Conservation (phyloP, 164 flowering plant genomes). For the Piper betle region DNA sequence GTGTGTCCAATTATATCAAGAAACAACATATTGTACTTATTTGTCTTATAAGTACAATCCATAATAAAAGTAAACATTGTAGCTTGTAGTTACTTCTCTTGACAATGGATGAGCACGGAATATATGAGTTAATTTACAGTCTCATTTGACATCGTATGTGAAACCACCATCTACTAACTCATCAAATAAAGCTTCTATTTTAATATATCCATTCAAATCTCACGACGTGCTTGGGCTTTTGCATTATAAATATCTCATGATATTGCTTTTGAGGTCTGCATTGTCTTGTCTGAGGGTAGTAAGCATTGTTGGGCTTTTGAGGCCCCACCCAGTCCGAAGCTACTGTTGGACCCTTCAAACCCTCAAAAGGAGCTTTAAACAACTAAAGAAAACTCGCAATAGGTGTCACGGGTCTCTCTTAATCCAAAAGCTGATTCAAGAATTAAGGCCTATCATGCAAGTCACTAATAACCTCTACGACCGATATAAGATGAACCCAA, state of each 20-base stretch:
- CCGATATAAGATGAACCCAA: too few species aligned
- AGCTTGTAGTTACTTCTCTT: background rate
- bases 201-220: slow-evolving; percentile 14
- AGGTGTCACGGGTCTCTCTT: too few species aligned
- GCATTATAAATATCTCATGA: slow-evolving; percentile 22
- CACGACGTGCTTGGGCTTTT: slow-evolving; percentile 23
- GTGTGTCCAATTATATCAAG: slow-evolving; percentile 6
- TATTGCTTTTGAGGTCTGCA: background rate
- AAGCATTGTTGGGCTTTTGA: too few species aligned
- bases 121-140: slow-evolving; percentile 7
- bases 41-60: slow-evolving; percentile 7
- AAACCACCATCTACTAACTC: slow-evolving; percentile 8
- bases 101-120: slow-evolving; percentile 11
- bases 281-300: background rate
- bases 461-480: too few species aligned
- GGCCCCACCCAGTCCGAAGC: too few species aligned
- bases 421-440: too few species aligned
- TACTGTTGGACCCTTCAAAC: too few species aligned
- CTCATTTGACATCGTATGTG: background rate
- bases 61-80: slow-evolving; percentile 5
- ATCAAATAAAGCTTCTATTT: slow-evolving; percentile 1
- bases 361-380: too few species aligned
- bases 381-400: too few species aligned
- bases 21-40: slow-evolving; percentile 7
- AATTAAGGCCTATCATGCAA: too few species aligned